These are phyloP conservation scores for Exserohilum rostratum DNA, from an alignment of 2,329 filamentous ascomycete genomes.

Conservation along the genomic window DNA sequence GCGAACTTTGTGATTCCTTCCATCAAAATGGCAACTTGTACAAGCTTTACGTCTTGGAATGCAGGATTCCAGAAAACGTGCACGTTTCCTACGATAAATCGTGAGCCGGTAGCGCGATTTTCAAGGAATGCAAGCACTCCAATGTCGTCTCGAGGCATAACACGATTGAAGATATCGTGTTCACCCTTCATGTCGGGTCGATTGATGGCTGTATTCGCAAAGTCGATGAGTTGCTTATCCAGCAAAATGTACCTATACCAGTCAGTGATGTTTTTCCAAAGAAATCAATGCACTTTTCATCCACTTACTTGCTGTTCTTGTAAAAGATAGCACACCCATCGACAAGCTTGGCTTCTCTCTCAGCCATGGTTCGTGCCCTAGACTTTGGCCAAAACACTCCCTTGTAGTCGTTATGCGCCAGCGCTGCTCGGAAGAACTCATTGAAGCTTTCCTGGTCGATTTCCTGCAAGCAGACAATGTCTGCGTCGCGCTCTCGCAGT, in stretches of 20 bases:
- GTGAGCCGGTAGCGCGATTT: slow-evolving; percentile 85
- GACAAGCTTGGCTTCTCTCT: slow-evolving; percentile 85
- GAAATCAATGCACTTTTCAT: neutral
- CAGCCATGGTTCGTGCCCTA: slow-evolving; percentile 87
- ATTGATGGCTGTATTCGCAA: slow-evolving; percentile 89
- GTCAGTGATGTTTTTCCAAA: slow-evolving; percentile 15
- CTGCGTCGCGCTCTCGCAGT: slow-evolving; percentile 77
- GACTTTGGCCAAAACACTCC: slow-evolving; percentile 92
- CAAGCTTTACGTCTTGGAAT: slow-evolving; percentile 91
- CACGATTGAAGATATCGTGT: slow-evolving; percentile 96
- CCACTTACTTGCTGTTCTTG: slow-evolving; percentile 78
- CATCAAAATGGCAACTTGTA: slow-evolving; percentile 95
- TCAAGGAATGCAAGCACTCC: slow-evolving; percentile 91
- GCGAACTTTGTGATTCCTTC: slow-evolving; percentile 86
- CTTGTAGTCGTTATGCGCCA: slow-evolving; percentile 89
- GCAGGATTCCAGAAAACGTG: slow-evolving; percentile 95
- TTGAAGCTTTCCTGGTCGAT: slow-evolving; percentile 91
- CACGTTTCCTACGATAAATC: slow-evolving; percentile 90
- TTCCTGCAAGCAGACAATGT: slow-evolving; percentile 93
- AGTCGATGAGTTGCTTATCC: slow-evolving; percentile 93
- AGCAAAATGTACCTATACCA: slow-evolving; percentile 72
- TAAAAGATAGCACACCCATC: slow-evolving; percentile 98
- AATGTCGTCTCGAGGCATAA: slow-evolving; percentile 98
- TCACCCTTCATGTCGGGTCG: slow-evolving; percentile 96
- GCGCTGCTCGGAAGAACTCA: slow-evolving; percentile 84